Base-by-base conservation (phyloP, 2,329 filamentous ascomycete genomes). In the Cladosporium sp. region DNA sequence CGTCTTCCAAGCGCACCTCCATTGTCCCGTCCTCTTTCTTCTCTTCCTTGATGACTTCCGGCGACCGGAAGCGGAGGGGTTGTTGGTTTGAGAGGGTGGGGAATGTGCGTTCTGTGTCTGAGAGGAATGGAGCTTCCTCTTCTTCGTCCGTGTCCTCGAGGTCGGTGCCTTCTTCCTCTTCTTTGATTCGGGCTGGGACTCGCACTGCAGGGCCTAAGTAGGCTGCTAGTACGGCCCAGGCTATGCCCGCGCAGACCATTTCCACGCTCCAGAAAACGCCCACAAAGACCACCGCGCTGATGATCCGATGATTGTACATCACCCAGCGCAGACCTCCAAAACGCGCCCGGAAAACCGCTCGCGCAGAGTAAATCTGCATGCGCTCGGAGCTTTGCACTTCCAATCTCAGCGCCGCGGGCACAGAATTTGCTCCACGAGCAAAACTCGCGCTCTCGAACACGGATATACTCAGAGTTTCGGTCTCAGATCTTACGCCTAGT, bases 221-320 rank as follows among this genome's bases (percentile, higher is more conserved):
- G 29, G 71, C 71, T 7, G 66, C 73, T 16, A 87, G 59, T 0
- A 78, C 39, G 1, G 78, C 65, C 85, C 88, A 95, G 0, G 79
- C 83, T 1, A 83, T 32, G 1, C 75, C 72, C 65, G 86, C 79
- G 36, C 84, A 85, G 0, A 82, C 56, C 60, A 94, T 76, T 62
- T 92, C 89, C 11, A 82, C 80, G 1, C 72, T 64, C 89, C 91
- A 97, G 68, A 96, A 96, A 0, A 80, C 58, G 0, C 73, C 67
- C 0, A 84, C 87, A 60, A 90, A 86, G 1, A 84, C 61, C 0
- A 86, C 46, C 52, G 89, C 90, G 4, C 83, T 83, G 1, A 82
- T 66, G 30, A 93, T 62, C 11, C 86, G 82, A 70, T 92, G 85
- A 54, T 88, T 83, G 61, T 93, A 93, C 87, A 98, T 95, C 49